phyloP scores from a whole-genome alignment of 345 rosid genomes.

The Turritis glabra region DNA sequence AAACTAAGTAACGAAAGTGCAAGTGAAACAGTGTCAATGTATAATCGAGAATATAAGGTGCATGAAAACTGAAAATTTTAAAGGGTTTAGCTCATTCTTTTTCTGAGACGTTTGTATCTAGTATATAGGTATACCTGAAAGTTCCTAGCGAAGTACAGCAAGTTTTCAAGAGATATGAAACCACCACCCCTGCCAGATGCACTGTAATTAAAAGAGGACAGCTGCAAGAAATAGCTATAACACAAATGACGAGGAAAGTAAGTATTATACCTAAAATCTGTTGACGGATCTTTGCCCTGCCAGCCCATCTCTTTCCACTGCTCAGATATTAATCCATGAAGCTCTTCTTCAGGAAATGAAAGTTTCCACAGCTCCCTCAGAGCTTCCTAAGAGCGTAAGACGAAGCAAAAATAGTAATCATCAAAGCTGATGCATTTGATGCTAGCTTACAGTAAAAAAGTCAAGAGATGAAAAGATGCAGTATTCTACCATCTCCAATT shows the following conservation, averaged over 20 bases:
- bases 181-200: constrained; percentile 90
- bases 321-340: constrained; percentile 81
- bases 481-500: constrained; percentile 3
- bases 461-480: background rate
- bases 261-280: constrained; percentile 80
- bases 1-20: background rate
- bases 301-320: constrained; percentile 99
- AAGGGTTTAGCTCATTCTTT: background rate
- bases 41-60: background rate
- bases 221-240: background rate
- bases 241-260: constrained; percentile 12
- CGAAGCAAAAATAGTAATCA: constrained; percentile 1
- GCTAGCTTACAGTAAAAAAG: background rate
- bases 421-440: background rate
- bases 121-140: constrained; percentile 59
- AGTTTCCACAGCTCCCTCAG: constrained; percentile 84
- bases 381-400: constrained; percentile 58
- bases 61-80: background rate
- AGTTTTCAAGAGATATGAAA: constrained; percentile 95
- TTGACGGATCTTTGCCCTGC: constrained; percentile 99
- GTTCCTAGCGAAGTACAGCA: constrained; percentile 79
- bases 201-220: constrained; percentile 28
- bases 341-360: constrained; percentile 93
- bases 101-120: background rate
- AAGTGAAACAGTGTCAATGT: background rate